Percentiles rank a stretch among this genome's conserved stretches.
These are phyloP conservation scores for Trametes meyenii DNA, from an alignment of 768 basidiomycete genomes.

Conservation along the genomic window DNA sequence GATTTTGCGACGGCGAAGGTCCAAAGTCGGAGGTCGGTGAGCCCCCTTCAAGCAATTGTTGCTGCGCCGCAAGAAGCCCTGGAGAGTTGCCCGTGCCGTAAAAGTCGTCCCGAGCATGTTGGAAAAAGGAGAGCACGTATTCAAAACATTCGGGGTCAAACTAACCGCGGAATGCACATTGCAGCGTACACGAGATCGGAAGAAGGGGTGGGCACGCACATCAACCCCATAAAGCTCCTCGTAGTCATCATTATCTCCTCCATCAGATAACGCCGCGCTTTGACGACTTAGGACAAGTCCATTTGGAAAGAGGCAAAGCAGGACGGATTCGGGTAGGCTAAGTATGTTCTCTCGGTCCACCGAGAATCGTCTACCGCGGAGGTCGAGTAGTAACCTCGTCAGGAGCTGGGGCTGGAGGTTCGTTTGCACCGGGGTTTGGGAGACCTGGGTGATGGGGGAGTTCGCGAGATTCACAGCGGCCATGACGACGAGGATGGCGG, in stretches of 20 bases:
- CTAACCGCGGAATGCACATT: slow-evolving; percentile 42
- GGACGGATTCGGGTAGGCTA: slow-evolving; percentile 96
- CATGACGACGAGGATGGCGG: slow-evolving; percentile 22
- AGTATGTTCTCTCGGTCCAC: slow-evolving; percentile 98
- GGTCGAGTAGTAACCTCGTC: slow-evolving; percentile 86
- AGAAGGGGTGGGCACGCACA: slow-evolving; percentile 55
- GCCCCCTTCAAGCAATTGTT: slow-evolving; percentile 74
- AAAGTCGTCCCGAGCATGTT: slow-evolving; percentile 83
- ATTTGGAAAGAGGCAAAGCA: slow-evolving; percentile 96
- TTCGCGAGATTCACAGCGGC: slow-evolving; percentile 31
- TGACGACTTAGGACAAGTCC: slow-evolving; percentile 92
- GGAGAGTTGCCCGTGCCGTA: slow-evolving; percentile 73
- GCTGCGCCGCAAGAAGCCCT: slow-evolving; percentile 77
- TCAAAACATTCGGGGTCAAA: slow-evolving; percentile 97
- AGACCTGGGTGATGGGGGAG: slow-evolving; percentile 55
- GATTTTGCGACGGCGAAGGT: slow-evolving; percentile 78
- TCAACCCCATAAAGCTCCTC: slow-evolving; percentile 97
- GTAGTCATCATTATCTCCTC: slow-evolving; percentile 73
- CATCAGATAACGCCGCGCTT: slow-evolving; percentile 72
- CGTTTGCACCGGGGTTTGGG: slow-evolving; percentile 64
- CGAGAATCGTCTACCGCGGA: slow-evolving; percentile 88
- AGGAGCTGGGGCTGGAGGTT: slow-evolving; percentile 86
- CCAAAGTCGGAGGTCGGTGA: slow-evolving; percentile 59
- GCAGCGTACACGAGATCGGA: slow-evolving; percentile 9
- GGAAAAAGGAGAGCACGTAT: slow-evolving; percentile 93